A percentile compares a stretch with the other conserved stretches of the same genome.
phyloP scores from a whole-genome alignment of 495 filamentous ascomycete genomes.

The Talaromyces borbonicus region DNA sequence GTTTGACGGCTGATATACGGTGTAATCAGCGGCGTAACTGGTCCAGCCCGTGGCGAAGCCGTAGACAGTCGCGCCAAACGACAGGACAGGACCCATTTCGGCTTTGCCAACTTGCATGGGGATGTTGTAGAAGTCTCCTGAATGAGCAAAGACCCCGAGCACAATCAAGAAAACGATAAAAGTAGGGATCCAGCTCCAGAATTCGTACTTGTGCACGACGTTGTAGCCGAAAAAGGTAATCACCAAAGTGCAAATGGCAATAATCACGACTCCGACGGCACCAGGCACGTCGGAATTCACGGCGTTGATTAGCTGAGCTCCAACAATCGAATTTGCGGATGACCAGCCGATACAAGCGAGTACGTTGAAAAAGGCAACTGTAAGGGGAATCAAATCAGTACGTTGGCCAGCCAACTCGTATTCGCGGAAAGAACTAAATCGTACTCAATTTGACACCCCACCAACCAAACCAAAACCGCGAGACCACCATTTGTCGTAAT shows the following conservation, averaged over 20 bases:
- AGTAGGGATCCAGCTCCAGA: slow-evolving; percentile 69
- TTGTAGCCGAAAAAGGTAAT: slow-evolving; percentile 72
- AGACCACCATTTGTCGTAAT: slow-evolving; percentile 79
- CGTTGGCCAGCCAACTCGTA: background rate
- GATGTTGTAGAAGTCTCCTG: slow-evolving; percentile 59
- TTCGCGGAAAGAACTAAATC: background rate
- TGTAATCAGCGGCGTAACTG: slow-evolving; percentile 72
- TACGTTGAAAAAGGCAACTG: slow-evolving; percentile 66
- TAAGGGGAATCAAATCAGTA: slow-evolving; percentile 6
- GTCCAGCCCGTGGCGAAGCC: slow-evolving; percentile 79
- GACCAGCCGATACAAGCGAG: slow-evolving; percentile 72
- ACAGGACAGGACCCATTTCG: slow-evolving; percentile 57
- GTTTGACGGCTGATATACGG: slow-evolving; percentile 64
- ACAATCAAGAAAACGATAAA: slow-evolving; percentile 71
- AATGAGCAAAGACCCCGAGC: slow-evolving; percentile 63
- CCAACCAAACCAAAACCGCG: slow-evolving; percentile 72
- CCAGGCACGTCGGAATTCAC: slow-evolving; percentile 63
- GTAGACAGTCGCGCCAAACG: slow-evolving; percentile 63
- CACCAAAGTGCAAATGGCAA: slow-evolving; percentile 58
- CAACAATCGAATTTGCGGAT: slow-evolving; percentile 70
- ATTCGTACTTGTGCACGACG: slow-evolving; percentile 72
- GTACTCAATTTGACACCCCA: slow-evolving; percentile 60
- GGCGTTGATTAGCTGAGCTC: slow-evolving; percentile 68
- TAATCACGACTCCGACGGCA: slow-evolving; percentile 68
- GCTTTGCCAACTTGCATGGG: slow-evolving; percentile 51